Evolutionary conservation across 139 green algal species (phyloP), one percentile per base, ranked within the genome.

Genomic region (Micromonas pusilla): DNA sequence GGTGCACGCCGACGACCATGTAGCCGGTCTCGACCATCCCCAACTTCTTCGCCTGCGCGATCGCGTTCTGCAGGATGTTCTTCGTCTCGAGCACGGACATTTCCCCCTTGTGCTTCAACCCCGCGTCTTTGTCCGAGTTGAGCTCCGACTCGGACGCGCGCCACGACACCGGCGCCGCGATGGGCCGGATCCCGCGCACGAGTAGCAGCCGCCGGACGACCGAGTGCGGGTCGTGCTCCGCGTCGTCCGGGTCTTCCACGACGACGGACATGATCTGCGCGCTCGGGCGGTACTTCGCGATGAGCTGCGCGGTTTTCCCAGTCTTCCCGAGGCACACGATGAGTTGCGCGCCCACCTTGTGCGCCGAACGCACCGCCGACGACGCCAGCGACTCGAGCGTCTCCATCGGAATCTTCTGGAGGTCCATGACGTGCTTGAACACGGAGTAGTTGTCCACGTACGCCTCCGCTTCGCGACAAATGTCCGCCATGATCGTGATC

Each of bases 311-410:
- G 20, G 93, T 97, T 74, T 87, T 90, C 62, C 93, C 93, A 37
- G 91, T 91, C 30, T 90, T 85, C 1, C 92, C 96, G 4, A 97
- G 85, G 60, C 95, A 90, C 25, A 97, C 88, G 79, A 97, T 96
- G 19, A 97, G 84, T 38, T 83, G 87, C 23, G 95, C 94, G 75
- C 93, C 85, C 32, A 96, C 89, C 85, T 94, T 98, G 83, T 97
- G 92, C 19, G 94, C 93, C 2, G 94, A 97, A 72, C 93, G 83
- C 34, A 99, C 95, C 26, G 95, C 95, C 0, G 91, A 97, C 23
- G 91, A 97, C 2, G 95, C 93, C 30, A 99, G 86, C 6, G 89
- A 95, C 87, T 99, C 95, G 25, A 98, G 83, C 3, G 94, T 91
- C 39, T 81, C 88, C 93, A 99, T 98, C 73, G 93, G 93, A 72